These are phyloP conservation scores for Paramecium tetraurelia DNA, from an alignment of 73 alveolate genomes.

Conservation along the genomic window DNA sequence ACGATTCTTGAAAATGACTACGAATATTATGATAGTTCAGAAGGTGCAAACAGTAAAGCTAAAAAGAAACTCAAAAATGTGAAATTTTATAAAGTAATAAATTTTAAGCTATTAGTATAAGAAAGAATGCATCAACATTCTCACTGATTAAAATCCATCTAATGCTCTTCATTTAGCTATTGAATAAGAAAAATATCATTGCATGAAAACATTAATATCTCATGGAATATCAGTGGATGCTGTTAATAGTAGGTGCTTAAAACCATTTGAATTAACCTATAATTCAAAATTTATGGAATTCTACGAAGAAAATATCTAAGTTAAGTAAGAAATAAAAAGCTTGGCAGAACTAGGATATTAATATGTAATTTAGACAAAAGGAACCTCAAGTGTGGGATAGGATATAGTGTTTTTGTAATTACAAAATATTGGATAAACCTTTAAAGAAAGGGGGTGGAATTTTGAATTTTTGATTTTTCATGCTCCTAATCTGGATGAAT, in stretches of 20 bases:
- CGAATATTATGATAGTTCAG: conserved; percentile 40
- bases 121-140: background rate
- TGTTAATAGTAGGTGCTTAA: background rate
- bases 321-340: background rate
- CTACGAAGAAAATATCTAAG: background rate
- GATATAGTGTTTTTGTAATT: conserved; percentile 1
- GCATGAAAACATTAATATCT: background rate
- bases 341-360: conserved; percentile 8
- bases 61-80: background rate
- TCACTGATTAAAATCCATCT: background rate
- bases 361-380: conserved; percentile 31
- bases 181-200: conserved; percentile 36
- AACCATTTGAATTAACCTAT: conserved; percentile 24
- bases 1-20: background rate
- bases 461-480: conserved; percentile 10
- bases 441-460: conserved; percentile 20
- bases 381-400: background rate
- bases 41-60: background rate
- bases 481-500: background rate
- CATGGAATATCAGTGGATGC: conserved; percentile 11
- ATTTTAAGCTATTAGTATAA: background rate
- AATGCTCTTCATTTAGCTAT: conserved; percentile 47
- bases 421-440: background rate
- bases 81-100: background rate
- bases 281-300: background rate